A percentile compares a stretch with the other conserved stretches of the same genome.
These are phyloP conservation scores for Ceratocystis cubensis DNA, from an alignment of 2,329 filamentous ascomycete genomes.

Conservation along the genomic window DNA sequence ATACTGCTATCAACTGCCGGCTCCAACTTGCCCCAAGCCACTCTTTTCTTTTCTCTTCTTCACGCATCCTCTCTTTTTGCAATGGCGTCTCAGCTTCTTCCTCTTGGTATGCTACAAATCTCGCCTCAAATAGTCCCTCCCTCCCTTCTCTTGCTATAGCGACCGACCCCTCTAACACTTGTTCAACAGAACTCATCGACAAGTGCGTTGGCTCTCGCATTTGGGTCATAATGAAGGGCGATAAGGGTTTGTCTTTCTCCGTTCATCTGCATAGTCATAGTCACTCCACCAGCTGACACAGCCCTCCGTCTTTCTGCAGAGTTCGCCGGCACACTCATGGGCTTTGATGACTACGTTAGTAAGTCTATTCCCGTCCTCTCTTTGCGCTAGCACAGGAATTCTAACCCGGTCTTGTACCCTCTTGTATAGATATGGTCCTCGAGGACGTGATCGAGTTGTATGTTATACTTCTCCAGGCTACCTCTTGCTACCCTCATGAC, in stretches of 20 bases:
- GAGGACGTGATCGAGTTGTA: conserved; percentile 97
- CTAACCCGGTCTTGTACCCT: conserved; percentile 17
- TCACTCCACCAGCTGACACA: not conserved
- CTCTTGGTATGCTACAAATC: conserved; percentile 43
- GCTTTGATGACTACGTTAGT: conserved; percentile 99
- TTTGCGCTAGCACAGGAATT: conserved; percentile 22
- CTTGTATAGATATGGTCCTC: conserved; percentile 74
- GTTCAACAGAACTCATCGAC: conserved; percentile 77
- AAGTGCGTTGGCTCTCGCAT: conserved; percentile 96
- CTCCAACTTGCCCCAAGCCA: not conserved
- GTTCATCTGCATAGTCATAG: not conserved
- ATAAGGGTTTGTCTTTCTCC: conserved; percentile 58
- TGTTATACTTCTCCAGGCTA: conserved; percentile 25
- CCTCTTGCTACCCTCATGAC: not conserved
- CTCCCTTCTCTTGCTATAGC: not conserved
- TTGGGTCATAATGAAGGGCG: conserved; percentile 98
- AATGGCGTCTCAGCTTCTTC: conserved; percentile 64
- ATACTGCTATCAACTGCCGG: not conserved
- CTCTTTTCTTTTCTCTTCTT: not conserved
- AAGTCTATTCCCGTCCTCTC: conserved; percentile 37
- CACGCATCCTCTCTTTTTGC: not conserved
- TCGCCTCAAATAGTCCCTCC: not conserved
- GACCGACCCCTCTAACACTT: not conserved
- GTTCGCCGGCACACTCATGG: conserved; percentile 85
- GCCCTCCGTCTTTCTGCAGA: conserved; percentile 41